Base-by-base conservation (phyloP, 2,329 filamentous ascomycete genomes). In the Fonsecaea erecta region DNA sequence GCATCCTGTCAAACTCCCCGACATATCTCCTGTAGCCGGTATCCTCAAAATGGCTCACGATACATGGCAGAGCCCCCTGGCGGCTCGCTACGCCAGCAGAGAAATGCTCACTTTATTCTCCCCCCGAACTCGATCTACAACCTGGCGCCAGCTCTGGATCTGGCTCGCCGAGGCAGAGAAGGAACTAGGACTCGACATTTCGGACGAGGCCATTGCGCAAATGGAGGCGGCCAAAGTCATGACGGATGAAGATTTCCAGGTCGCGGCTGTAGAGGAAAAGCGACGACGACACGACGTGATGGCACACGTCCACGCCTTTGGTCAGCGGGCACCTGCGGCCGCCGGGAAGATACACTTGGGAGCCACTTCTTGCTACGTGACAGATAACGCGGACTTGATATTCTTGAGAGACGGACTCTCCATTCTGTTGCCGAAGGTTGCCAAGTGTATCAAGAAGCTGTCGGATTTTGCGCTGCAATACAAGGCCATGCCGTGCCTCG, bases 141-240 rank as follows among this genome's bases (percentile, higher is more conserved):
- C 88, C 62, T 96, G 92, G 92, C 87, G 93, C 69, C 85, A 91
- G 76, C 86, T 97, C 18, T 97, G 93, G 93, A 81, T 94, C 52
- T 88, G 85, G 79, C 89, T 97, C 11, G 93, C 93, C 26, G 89
- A 96, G 82, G 83, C 85, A 9, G 90, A 97, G 82, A 88, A 88
- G 76, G 90, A 93, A 77, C 85, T 96, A 1, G 92, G 92, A 2
- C 85, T 96, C 53, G 81, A 85, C 8, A 93, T 97, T 75, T 88
- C 86, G 14, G 77, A 84, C 21, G 87, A 94, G 73, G 93, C 93
- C 8, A 82, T 97, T 59, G 84, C 88, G 65, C 85, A 93, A 77
- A 90, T 97, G 86, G 83, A 85, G 69, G 85, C 86, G n/a, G 84
- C 93, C 66, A 81, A 93, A 52, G 83, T 82, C n/a, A 84, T 96